phyloP scores from a whole-genome alignment of 306 rosid genomes.

The Elaeagnus macrophylla region DNA sequence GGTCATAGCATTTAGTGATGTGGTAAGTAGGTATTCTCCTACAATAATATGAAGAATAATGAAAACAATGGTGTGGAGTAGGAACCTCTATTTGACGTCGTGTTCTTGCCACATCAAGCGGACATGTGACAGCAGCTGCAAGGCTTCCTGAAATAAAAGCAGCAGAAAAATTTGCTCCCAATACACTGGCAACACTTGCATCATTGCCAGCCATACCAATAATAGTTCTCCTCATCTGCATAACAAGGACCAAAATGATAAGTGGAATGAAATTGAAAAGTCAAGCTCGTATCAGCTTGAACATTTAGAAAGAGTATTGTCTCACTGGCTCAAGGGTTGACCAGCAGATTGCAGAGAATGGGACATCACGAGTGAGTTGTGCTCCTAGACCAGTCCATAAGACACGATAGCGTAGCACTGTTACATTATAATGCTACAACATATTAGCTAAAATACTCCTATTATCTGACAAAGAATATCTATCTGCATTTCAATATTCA shows the following conservation, averaged over 20 bases:
- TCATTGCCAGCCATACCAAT: constrained; percentile 51
- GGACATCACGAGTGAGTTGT: constrained; percentile 88
- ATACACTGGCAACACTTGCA: constrained; percentile 42
- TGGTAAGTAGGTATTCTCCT: neutral
- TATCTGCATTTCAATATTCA: neutral
- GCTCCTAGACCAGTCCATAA: constrained; percentile 99
- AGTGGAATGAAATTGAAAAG: constrained; percentile 22
- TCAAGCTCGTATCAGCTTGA: constrained; percentile 16
- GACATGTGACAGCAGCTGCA: constrained; percentile 90
- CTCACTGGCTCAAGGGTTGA: constrained; percentile 89
- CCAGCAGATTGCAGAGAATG: constrained; percentile 97
- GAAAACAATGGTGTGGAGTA: constrained; percentile 14
- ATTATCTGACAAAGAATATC: neutral
- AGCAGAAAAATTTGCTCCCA: constrained; percentile 80
- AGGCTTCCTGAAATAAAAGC: constrained; percentile 83
- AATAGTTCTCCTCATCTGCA: constrained; percentile 58
- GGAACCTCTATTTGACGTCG: constrained; percentile 86
- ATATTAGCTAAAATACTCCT: constrained; percentile 12
- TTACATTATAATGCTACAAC: constrained; percentile 4
- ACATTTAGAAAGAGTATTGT: constrained; percentile 7
- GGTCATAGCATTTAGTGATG: neutral
- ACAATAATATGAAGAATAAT: neutral
- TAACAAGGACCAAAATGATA: constrained; percentile 4
- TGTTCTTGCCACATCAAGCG: constrained; percentile 89
- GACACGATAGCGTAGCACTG: constrained; percentile 57